These are phyloP conservation scores for Talaromyces ruber DNA, from an alignment of 495 filamentous ascomycete genomes.

Conservation along the genomic window DNA sequence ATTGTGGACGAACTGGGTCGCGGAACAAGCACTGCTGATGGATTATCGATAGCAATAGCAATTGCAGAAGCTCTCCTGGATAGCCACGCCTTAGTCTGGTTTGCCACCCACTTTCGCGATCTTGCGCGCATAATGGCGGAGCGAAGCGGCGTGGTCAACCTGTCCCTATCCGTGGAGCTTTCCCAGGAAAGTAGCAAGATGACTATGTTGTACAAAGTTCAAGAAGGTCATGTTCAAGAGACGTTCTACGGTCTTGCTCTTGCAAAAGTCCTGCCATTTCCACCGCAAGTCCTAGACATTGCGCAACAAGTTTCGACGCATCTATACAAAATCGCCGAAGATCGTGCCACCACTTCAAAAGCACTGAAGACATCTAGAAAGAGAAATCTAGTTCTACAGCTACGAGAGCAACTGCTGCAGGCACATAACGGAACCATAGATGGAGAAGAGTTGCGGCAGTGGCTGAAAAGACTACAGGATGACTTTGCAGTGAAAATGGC, in stretches of 20 bases:
- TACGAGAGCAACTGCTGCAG: conserved; percentile 70
- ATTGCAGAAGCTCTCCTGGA: conserved; percentile 80
- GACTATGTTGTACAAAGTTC: conserved; percentile 80
- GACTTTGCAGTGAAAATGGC: conserved; percentile 72
- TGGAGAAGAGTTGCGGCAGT: conserved; percentile 48
- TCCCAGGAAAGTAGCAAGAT: conserved; percentile 43
- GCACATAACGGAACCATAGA: conserved; percentile 61
- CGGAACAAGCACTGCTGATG: conserved; percentile 84
- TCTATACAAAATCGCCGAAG: conserved; percentile 45
- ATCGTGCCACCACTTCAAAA: conserved; percentile 47
- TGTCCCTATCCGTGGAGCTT: conserved; percentile 72
- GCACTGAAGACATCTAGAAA: conserved; percentile 48
- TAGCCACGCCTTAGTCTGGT: conserved; percentile 73
- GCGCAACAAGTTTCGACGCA: conserved; percentile 57
- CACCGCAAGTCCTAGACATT: conserved; percentile 52
- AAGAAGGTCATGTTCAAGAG: conserved; percentile 58
- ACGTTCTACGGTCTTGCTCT: conserved; percentile 72
- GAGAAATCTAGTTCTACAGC: conserved; percentile 62
- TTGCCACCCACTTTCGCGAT: conserved; percentile 86
- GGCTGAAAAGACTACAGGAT: conserved; percentile 62
- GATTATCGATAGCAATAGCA: conserved; percentile 79
- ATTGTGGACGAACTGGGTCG: conserved; percentile 92
- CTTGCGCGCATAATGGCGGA: conserved; percentile 68
- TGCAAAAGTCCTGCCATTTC: conserved; percentile 68
- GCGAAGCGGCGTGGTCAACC: conserved; percentile 65